Evolutionary conservation across 768 basidiomycete species (phyloP).

Genomic region (Calocera cornea): DNA sequence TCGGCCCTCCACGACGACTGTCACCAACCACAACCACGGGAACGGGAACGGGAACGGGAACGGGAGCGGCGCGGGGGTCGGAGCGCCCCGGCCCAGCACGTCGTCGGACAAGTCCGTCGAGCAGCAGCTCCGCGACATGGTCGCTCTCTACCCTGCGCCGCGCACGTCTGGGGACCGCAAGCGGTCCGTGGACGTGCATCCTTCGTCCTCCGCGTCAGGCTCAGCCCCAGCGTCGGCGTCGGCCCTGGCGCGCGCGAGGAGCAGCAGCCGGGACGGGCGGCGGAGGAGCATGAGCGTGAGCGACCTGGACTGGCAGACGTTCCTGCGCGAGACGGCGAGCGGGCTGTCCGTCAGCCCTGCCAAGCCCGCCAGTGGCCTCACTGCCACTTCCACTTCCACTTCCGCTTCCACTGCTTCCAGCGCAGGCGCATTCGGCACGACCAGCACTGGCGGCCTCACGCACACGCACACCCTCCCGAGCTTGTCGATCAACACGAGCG

Average conservation of each 20-base stretch:
- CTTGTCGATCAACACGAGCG: neutral
- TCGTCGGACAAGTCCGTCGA: neutral
- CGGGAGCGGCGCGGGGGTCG: too few relatives aligned
- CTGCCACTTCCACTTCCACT: neutral
- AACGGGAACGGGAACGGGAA: too few relatives aligned
- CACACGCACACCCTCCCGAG: neutral
- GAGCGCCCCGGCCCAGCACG: neutral
- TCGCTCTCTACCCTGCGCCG: conserved; percentile 17
- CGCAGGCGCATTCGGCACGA: neutral
- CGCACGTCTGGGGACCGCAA: neutral
- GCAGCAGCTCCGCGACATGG: neutral
- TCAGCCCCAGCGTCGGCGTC: too few relatives aligned
- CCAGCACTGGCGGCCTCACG: neutral
- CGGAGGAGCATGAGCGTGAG: neutral
- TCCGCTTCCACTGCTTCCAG: neutral
- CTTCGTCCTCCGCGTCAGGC: too few relatives aligned
- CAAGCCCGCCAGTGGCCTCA: neutral
- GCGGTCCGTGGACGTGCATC: too few relatives aligned
- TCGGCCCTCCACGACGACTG: neutral
- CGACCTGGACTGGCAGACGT: conserved; percentile 3
- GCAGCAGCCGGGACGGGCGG: neutral
- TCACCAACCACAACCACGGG: neutral
- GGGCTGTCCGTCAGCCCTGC: neutral
- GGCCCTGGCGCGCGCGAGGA: neutral
- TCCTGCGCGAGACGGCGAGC: neutral